These are phyloP conservation scores for Evansstolkia leycettana DNA, from an alignment of 495 filamentous ascomycete species.

Conservation along the genomic window DNA sequence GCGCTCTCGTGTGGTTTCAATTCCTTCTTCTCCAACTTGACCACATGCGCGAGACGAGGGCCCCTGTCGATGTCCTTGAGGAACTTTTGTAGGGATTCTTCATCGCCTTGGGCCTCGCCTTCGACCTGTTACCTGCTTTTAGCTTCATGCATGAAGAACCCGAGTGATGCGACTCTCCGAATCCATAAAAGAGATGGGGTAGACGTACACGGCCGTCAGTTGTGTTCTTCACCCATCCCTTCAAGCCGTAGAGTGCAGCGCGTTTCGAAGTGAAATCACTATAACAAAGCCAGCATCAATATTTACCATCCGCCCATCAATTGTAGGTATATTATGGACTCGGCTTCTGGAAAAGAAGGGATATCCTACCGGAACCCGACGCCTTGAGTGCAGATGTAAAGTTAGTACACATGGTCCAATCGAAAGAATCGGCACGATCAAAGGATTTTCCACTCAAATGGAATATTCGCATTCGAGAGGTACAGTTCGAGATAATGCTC, in stretches of 20 bases:
- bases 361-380: conserved; percentile 56
- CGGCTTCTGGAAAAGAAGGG: not conserved
- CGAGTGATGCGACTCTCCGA: too few relatives aligned
- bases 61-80: conserved; percentile 68
- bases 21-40: conserved; percentile 56
- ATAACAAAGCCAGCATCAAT: conserved; percentile 1
- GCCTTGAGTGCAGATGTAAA: conserved; percentile 26
- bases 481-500: conserved; percentile 3
- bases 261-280: conserved; percentile 63
- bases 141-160: not conserved
- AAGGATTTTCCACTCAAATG: too few relatives aligned
- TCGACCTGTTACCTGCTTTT: conserved; percentile 46
- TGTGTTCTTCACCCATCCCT: conserved; percentile 72
- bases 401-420: too few relatives aligned
- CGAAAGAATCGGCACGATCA: not conserved
- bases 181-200: too few relatives aligned
- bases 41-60: conserved; percentile 53
- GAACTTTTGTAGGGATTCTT: conserved; percentile 50
- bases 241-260: conserved; percentile 51
- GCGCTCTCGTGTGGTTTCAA: conserved; percentile 42
- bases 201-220: conserved; percentile 50
- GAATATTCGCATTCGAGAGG: not conserved
- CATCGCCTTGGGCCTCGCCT: conserved; percentile 74
- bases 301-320: conserved; percentile 10
- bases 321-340: too few relatives aligned